Base-by-base conservation (phyloP, 176 grass and related monocot species). In the Areca catechu region DNA sequence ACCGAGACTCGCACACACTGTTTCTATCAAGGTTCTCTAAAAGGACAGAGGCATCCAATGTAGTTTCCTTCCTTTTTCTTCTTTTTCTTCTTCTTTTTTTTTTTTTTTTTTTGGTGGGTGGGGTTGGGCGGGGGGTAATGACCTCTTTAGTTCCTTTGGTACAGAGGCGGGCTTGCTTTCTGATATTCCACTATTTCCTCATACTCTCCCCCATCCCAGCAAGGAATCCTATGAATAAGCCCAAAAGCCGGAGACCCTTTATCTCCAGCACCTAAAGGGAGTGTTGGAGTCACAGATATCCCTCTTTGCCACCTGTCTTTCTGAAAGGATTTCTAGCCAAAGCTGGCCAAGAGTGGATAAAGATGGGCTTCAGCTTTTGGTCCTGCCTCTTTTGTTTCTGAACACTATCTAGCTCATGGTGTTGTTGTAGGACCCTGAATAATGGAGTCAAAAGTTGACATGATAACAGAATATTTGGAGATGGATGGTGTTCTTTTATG, bases 381-480 rank as follows among this genome's bases (percentile, higher is more conserved):
- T 15, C 18, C 7, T 49, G 19, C 61, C 15, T 16, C 48, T 51
- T 64, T 51, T 49, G 14, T 0, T 51, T 65, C 62, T 43, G 9
- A 43, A 43, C 6, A 43, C 34, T 10, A 43, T 3, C 34, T 7
- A 65, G 15, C 58, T 34, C 18, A 19, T 34, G 4, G 25, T 21
- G 55, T 0, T 25, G 10, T 50, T 48, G 37, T 49, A 48, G 34
- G 61, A 5, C 57, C 78, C 70, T 24, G 58, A 34, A 49, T 63
- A 63, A 63, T 63, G 60, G 16, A 67, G 79, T 82, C 75, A 87
- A 87, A 87, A 87, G 79, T n/a, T 4, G 20, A 56, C 70, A 86
- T 86, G 70, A 82, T 86, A 62, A 50, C 69, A 65, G 74, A 81
- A 81, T 81, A 82, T 82, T 86, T 78, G 59, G 74, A 77, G 73